Evolutionary conservation across 495 filamentous ascomycete species (phyloP).

Genomic region (Podospora tetraspora): DNA sequence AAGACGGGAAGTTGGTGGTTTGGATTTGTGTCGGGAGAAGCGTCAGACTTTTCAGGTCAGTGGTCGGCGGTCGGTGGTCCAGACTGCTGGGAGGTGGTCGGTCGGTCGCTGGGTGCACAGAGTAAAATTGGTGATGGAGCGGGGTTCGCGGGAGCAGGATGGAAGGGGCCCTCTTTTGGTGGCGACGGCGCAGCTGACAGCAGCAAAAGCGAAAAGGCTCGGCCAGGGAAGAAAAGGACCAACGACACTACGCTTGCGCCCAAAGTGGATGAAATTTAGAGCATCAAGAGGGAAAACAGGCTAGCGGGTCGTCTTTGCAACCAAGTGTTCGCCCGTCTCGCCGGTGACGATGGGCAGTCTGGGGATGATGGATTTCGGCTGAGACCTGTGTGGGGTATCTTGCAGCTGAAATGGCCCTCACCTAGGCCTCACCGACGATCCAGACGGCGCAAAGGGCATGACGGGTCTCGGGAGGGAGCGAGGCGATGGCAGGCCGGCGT

Average conservation of each 20-base stretch:
- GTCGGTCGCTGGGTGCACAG: constrained; percentile 21
- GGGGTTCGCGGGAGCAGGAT: constrained; percentile 18
- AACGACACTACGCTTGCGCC: neutral
- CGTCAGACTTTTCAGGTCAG: neutral
- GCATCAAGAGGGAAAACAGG: neutral
- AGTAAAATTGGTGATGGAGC: constrained; percentile 27
- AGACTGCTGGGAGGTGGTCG: constrained; percentile 14
- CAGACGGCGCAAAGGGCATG: neutral
- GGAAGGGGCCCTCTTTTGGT: constrained; percentile 19
- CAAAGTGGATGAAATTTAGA: neutral
- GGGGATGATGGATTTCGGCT: neutral
- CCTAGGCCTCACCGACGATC: neutral
- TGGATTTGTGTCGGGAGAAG: neutral
- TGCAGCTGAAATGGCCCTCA: constrained; percentile 1
- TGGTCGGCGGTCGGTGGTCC: constrained; percentile 11
- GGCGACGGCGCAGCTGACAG: constrained; percentile 23
- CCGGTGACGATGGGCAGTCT: neutral
- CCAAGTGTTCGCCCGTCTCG: neutral
- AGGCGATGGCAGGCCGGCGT: neutral
- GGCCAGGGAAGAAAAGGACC: constrained; percentile 5
- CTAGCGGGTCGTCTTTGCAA: neutral
- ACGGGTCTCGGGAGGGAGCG: neutral
- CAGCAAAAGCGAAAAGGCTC: neutral
- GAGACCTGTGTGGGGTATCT: constrained; percentile 2
- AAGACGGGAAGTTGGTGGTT: constrained; percentile 4